Evolutionary conservation across 2,329 filamentous ascomycete species (phyloP), one percentile per base, ranked within the genome.

Genomic region (Hypoxylon sp.): DNA sequence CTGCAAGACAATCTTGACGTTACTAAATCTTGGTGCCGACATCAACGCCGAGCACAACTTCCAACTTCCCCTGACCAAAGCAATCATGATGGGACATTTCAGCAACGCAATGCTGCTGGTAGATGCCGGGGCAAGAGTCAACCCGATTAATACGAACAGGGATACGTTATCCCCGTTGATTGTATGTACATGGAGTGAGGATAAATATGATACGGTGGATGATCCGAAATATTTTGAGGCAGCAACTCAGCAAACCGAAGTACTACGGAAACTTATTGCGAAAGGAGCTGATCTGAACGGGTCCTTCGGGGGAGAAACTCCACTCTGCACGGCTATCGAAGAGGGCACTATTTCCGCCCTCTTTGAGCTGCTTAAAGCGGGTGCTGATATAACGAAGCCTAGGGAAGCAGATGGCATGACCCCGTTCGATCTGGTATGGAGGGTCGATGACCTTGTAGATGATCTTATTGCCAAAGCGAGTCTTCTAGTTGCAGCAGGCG

Each of bases 11-110:
- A 63, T 66, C 44, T 19, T 51, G 13, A 39, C 11, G 19, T 14
- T 69, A 14, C 17, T 66, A 11, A 22, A 53, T 17, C 63, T 66
- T 24, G 67, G 67, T 26, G 67, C 67, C n/a, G 54, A 59, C 22
- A 53, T 51, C 22, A 46, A 66, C 19, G 24, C 47, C 11, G 63
- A 56, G 4, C 17, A 24, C 3, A 11, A 5, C 24, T 14, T 14
- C 10, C 4, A 24, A 14, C 31, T 44, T 47, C 66, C 67, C 47
- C 50, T 69, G 9, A 35, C 24, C 9, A 19, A 2, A 29, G 63
- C 67, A 5, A 42, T 69, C 17, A 3, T 1, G 14, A 5, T 1
- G 6, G 35, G 35, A 4, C n/a, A 55, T 35, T 50, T 59, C 6
- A 14, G 26, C 22, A 59, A 51, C 35, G 66, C 57, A 14, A 54